Conservation (phyloP, 345 rosid species). For the Eucalyptus cloeziana region DNA sequence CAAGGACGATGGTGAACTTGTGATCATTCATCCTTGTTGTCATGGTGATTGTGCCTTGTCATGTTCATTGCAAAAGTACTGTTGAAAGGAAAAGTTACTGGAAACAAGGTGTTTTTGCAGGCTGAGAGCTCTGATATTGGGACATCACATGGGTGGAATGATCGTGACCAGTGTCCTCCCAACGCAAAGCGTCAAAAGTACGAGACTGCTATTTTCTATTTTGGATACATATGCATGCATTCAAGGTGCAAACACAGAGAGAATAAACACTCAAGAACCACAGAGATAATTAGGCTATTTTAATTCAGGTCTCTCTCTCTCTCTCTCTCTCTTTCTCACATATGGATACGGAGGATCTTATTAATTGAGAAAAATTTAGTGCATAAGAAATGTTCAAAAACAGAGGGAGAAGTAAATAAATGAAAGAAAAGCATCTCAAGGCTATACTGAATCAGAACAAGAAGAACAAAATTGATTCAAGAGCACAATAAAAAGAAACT, state of each 20-base stretch:
- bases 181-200: slow-evolving; percentile 55
- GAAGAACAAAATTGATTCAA: not conserved
- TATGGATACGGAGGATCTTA: not conserved
- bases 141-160: slow-evolving; percentile 11
- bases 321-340: not conserved
- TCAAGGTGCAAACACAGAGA: not conserved
- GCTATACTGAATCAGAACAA: not conserved
- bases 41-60: not conserved
- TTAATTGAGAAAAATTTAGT: not conserved
- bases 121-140: slow-evolving; percentile 23
- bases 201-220: not conserved
- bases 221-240: not conserved
- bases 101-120: slow-evolving; percentile 11
- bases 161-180: slow-evolving; percentile 21
- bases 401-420: not conserved
- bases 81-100: not conserved
- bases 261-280: not conserved
- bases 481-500: not conserved
- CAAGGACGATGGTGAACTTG: not conserved
- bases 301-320: not conserved
- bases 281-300: not conserved
- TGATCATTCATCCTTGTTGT: not conserved
- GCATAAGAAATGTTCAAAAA: not conserved
- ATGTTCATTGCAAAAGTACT: not conserved
- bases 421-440: no score